Evolutionary conservation across 768 basidiomycete species (phyloP), one percentile per base, ranked within the genome.

Genomic region (Lentinula edodes): DNA sequence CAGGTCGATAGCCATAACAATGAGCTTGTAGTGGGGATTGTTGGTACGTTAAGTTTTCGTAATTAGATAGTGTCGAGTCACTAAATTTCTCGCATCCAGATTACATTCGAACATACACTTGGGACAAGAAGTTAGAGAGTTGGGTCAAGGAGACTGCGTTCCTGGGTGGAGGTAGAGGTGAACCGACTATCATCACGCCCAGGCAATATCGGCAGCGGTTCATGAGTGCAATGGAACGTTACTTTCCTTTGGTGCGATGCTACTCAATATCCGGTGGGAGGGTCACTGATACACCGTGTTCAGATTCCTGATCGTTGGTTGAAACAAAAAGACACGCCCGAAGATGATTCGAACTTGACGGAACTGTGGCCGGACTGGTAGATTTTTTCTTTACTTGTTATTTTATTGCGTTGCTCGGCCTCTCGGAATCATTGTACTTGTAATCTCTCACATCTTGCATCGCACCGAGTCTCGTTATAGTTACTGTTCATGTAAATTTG

Each of bases 111-210:
- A 95, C 94, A 3, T 96, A 95, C 69, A 96, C 93, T 0, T 97
- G 94, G 94, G 97, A 99, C 77, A 99, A 99, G 78, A 95, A 94
- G 67, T 77, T 99, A 16, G 97, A 98, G 75, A 98, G 89, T 63
- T 97, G 93, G 95, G 93, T 98, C 48, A 99, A 98, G 70, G 97
- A 98, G 67, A 89, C 93, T 2, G 83, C 91, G 0, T 94, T 95
- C 74, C 78, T 98, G 23, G 95, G 93, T 51, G 90, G 85, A 20
- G 87, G 86, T 46, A 88, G 83, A 67, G 94, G 93, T 9, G 96
- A 96, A 65, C 96, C 97, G 0, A 98, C 96, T 0, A 95, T 99
- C 67, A 91, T 98, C 28, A 96, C 95, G 3, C 96, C 96, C 2
- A 94, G 88, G 70, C 93, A 95, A 72, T 98, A 98, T 76, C 82